phyloP scores from a whole-genome alignment of 2,329 filamentous ascomycete genomes.

The Nothomitra cinnamomea region DNA sequence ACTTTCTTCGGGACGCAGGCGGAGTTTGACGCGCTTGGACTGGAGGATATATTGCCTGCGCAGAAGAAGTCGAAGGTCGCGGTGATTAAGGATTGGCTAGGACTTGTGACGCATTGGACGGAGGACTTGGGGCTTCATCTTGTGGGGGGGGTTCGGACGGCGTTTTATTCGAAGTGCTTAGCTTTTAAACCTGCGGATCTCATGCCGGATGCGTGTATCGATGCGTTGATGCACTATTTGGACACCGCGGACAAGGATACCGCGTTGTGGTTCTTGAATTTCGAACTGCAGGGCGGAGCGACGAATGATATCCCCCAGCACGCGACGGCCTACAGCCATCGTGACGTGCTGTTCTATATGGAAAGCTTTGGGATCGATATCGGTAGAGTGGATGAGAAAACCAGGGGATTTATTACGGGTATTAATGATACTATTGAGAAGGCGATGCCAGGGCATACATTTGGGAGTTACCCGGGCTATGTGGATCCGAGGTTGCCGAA shows the following conservation, averaged over 20 bases:
- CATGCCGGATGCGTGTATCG: slow-evolving; percentile 28
- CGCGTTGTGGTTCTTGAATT: slow-evolving; percentile 42
- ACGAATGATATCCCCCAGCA: slow-evolving; percentile 37
- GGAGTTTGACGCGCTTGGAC: too few species aligned
- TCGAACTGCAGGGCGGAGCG: slow-evolving; percentile 43
- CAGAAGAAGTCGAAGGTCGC: too few species aligned
- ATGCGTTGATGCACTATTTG: slow-evolving; percentile 36
- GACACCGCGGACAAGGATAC: slow-evolving; percentile 32
- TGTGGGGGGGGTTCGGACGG: too few species aligned
- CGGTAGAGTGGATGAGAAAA: slow-evolving; percentile 25
- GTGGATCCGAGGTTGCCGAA: slow-evolving; percentile 34
- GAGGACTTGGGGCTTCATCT: too few species aligned
- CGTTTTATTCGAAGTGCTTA: too few species aligned
- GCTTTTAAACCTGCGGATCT: slow-evolving; percentile 11
- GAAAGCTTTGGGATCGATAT: slow-evolving; percentile 42
- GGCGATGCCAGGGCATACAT: slow-evolving; percentile 20
- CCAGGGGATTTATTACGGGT: slow-evolving; percentile 33
- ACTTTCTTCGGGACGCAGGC: too few species aligned
- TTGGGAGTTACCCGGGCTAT: slow-evolving; percentile 45
- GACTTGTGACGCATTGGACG: too few species aligned
- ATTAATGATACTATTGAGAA: slow-evolving; percentile 29
- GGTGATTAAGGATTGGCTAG: too few species aligned
- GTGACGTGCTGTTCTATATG: slow-evolving; percentile 46
- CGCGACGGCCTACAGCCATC: slow-evolving; percentile 44
- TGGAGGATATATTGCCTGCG: too few species aligned